Conservation (phyloP, 1,284 basidiomycete genomes). For the Sanghuangporus baumii region DNA sequence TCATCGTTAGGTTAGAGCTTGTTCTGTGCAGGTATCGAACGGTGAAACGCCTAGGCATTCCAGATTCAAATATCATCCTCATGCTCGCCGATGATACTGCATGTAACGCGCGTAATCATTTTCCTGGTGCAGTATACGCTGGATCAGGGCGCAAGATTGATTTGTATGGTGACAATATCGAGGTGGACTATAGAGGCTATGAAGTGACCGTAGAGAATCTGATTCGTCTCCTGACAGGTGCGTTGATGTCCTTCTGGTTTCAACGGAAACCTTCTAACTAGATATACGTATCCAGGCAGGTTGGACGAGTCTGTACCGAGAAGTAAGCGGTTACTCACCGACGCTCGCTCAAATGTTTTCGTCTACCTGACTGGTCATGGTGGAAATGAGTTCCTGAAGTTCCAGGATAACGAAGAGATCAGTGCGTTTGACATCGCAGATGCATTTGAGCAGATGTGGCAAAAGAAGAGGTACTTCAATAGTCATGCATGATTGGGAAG, state of each 20-base stretch:
- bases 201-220: constrained; percentile 98
- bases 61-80: constrained; percentile 96
- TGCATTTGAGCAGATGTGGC: constrained; percentile 97
- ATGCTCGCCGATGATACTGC: constrained; percentile 98
- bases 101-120: constrained; percentile 90
- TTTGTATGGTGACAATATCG: constrained; percentile 93
- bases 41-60: constrained; percentile 95
- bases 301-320: constrained; percentile 76
- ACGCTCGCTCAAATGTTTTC: constrained; percentile 92
- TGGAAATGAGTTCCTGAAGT: constrained; percentile 97
- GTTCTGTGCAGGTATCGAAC: constrained; percentile 78
- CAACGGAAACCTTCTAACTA: background rate
- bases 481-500: background rate
- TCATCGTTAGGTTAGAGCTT: background rate
- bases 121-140: constrained; percentile 88
- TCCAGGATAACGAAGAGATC: constrained; percentile 98
- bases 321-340: constrained; percentile 87
- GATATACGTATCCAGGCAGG: constrained; percentile 43
- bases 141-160: constrained; percentile 77
- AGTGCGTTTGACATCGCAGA: constrained; percentile 95
- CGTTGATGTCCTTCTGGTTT: constrained; percentile 19
- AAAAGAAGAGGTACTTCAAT: constrained; percentile 79
- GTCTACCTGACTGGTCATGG: constrained; percentile 99
- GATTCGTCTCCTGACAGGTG: constrained; percentile 84
- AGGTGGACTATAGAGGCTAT: constrained; percentile 97